Conservation (phyloP, 2,329 filamentous ascomycete genomes). For the Ceratocystis huliohia region DNA sequence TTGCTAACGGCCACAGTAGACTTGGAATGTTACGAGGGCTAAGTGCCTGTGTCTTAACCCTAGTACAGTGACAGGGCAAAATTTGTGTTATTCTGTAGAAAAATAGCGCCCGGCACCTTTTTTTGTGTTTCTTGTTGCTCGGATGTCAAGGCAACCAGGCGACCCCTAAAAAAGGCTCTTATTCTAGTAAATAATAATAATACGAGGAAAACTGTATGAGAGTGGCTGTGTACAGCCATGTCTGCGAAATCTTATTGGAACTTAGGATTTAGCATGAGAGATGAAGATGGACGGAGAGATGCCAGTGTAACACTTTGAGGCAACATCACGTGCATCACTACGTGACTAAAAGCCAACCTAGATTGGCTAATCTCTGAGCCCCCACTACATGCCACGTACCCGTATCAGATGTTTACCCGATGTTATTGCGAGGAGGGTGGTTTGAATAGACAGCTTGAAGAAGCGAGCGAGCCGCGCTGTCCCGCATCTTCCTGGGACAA, state of each 20-base stretch:
- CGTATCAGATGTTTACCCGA: no score
- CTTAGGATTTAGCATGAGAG: neutral
- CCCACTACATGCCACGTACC: no score
- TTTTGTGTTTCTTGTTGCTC: no score
- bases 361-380: neutral
- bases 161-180: neutral
- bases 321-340: neutral
- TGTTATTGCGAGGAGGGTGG: no score
- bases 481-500: neutral
- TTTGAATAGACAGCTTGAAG: neutral
- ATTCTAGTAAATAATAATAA: neutral
- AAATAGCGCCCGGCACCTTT: no score
- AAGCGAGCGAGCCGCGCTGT: neutral
- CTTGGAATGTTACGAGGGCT: no score
- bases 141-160: neutral
- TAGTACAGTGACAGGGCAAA: no score
- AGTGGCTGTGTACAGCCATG: neutral
- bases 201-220: no score
- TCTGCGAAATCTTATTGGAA: neutral
- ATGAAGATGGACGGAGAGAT: neutral
- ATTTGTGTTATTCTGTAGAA: no score
- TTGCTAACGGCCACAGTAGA: neutral
- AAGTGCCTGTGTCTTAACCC: no score
- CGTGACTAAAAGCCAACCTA: neutral
- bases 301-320: neutral